These are phyloP conservation scores for Emydomyces testavorans DNA, from an alignment of 2,329 filamentous ascomycete genomes.

Conservation along the genomic window DNA sequence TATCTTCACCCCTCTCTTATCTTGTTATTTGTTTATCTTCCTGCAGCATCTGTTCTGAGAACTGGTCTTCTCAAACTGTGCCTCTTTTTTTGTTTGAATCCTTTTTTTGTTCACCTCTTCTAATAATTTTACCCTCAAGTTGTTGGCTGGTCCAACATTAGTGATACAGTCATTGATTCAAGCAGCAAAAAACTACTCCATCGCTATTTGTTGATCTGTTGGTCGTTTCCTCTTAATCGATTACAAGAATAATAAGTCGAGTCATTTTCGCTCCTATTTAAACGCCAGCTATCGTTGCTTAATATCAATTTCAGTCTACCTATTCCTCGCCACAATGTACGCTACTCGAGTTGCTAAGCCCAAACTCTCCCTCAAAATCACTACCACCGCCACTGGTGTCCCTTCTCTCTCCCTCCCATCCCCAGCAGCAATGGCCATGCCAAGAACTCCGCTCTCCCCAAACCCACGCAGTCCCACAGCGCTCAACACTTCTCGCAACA, in stretches of 20 bases:
- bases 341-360: conserved; percentile 34
- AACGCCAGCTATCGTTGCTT: not conserved
- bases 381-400: conserved; percentile 26
- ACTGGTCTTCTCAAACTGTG: conserved; percentile 9
- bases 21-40: not conserved
- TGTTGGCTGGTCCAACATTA: conserved; percentile 11
- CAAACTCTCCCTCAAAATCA: conserved; percentile 39
- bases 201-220: not conserved
- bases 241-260: not conserved
- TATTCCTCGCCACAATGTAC: conserved; percentile 27
- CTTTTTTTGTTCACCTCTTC: not conserved
- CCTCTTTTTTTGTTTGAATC: conserved; percentile 7
- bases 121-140: not conserved
- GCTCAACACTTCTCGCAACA: conserved; percentile 24
- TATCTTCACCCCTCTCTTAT: not conserved
- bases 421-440: conserved; percentile 25
- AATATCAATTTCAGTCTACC: not conserved
- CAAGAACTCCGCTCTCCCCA: conserved; percentile 34
- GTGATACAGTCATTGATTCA: not conserved
- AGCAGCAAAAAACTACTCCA: not conserved
- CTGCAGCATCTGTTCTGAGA: conserved; percentile 11
- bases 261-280: not conserved
- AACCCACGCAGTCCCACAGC: conserved; percentile 33
- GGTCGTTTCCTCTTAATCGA: too few relatives aligned
- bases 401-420: conserved; percentile 36